Evolutionary conservation across 805 yeast species (phyloP), one percentile per base, ranked within the genome.

Genomic region (Lipomyces kockii): DNA sequence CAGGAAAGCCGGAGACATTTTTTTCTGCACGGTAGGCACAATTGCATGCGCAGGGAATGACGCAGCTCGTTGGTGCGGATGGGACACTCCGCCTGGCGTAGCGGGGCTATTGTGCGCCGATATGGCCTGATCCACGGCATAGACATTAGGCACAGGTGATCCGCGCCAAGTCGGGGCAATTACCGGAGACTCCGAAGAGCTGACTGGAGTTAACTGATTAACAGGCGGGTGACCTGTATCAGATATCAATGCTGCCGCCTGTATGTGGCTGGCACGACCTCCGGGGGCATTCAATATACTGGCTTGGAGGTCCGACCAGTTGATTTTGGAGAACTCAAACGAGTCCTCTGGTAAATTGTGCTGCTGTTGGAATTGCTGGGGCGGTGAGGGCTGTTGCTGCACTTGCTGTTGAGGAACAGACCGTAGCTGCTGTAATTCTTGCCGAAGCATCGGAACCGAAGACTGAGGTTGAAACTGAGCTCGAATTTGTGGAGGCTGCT

Each of bases 111-210:
- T 43, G n/a, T 46, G 32, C 2, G 34, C 39, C 58, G 56, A 59
- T 5, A 59, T 4, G 5, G 25, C 59, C 12, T 9, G 17, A 20
- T 20, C 37, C n/a, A 29, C 17, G 34, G 14, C 7, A 25, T 25
- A 11, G 4, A n/a, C 22, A 52, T 22, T 52, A 25, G 32, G 34
- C 27, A 39, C 60, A 6, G 62, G 62, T 9, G 62, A 59, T 12
- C 17, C n/a, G 7, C 17, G 22, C 68, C 68, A 65, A 8, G 37
- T 39, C 39, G 56, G 68, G 25, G n/a, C 56, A 4, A 60, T 11
- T 17, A 8, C 35, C 20, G 68, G 64, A 3, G 64, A 61, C 63
- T 65, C 64, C 43, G 55, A 34, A 8, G 64, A 3, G 35, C 67
- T 60, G 37, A 34, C 62, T 14, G 56, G 55, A 29, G 62, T 43